Conservation (phyloP, 2,329 filamentous ascomycete species). For the Chaetothyriales sp. region DNA sequence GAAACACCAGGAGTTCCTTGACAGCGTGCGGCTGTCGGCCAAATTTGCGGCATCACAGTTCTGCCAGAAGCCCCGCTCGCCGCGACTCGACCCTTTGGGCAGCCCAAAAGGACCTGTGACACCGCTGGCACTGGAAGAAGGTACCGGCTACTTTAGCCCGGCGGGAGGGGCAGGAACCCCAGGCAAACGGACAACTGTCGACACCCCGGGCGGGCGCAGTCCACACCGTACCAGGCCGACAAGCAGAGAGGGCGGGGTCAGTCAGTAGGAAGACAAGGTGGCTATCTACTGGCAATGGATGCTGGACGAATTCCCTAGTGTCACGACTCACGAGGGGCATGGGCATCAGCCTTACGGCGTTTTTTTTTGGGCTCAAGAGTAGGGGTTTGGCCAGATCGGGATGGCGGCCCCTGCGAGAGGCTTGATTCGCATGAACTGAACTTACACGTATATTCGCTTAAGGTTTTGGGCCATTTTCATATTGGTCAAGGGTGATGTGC, state of each 20-base stretch:
- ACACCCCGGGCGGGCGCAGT: slow-evolving; percentile 18
- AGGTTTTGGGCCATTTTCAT: not conserved
- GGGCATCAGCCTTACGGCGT: not conserved
- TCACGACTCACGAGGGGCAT: not conserved
- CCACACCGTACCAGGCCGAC: slow-evolving; percentile 8
- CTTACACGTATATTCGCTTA: not conserved
- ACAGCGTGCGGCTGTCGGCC: slow-evolving; percentile 22
- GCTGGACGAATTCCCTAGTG: not conserved
- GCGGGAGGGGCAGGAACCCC: slow-evolving; percentile 2
- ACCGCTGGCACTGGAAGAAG: slow-evolving; percentile 26
- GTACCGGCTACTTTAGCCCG: slow-evolving; percentile 24
- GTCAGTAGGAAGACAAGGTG: slow-evolving; percentile 6
- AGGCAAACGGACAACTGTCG: slow-evolving; percentile 16
- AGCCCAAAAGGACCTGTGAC: slow-evolving; percentile 32
- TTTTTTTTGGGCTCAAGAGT: not conserved
- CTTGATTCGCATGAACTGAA: not conserved
- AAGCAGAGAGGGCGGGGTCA: slow-evolving; percentile 8
- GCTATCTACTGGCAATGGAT: slow-evolving; percentile 9
- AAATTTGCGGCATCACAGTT: slow-evolving; percentile 18
- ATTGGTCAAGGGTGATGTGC: not conserved
- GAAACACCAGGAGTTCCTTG: slow-evolving; percentile 30
- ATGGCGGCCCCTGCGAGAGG: not conserved
- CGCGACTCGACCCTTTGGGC: slow-evolving; percentile 29
- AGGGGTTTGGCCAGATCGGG: not conserved
- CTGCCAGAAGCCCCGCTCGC: slow-evolving; percentile 26